Evolutionary conservation across 306 rosid genomes (phyloP).

Genomic region (Delonix regia): DNA sequence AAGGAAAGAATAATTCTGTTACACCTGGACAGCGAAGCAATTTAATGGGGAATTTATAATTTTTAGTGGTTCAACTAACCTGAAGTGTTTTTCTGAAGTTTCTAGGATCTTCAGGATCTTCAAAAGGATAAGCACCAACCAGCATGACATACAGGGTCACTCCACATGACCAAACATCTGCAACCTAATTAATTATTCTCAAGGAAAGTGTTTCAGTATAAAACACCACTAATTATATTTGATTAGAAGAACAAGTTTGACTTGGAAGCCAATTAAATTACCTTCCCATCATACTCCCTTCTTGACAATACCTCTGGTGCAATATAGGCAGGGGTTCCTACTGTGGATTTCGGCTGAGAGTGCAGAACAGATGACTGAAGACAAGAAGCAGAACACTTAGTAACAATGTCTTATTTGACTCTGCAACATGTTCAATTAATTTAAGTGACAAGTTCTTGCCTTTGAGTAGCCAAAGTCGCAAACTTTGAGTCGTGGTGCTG

Average conservation of each 20-base stretch:
- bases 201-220: conserved; percentile 22
- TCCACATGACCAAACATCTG: conserved; percentile 99
- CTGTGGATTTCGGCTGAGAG: conserved; percentile 98
- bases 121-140: conserved; percentile 99
- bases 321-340: conserved; percentile 98
- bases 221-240: background rate
- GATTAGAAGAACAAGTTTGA: background rate
- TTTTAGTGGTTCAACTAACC: conserved; percentile 44
- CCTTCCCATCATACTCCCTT: conserved; percentile 94
- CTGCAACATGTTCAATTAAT: conserved; percentile 16
- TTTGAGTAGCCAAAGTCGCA: conserved; percentile 98
- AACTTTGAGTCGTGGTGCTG: conserved; percentile 89
- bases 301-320: conserved; percentile 94
- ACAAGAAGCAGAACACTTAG: conserved; percentile 21
- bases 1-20: background rate
- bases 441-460: conserved; percentile 47
- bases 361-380: conserved; percentile 89
- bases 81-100: conserved; percentile 96
- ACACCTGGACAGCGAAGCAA: background rate
- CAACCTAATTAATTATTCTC: conserved; percentile 67
- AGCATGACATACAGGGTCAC: conserved; percentile 98
- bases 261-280: conserved; percentile 25
- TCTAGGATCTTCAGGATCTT: conserved; percentile 94
- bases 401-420: background rate
- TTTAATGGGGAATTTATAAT: background rate